Percentiles rank a stretch among this genome's conserved stretches.
phyloP scores from a whole-genome alignment of 495 filamentous ascomycete genomes.

The Echria macrotheca region DNA sequence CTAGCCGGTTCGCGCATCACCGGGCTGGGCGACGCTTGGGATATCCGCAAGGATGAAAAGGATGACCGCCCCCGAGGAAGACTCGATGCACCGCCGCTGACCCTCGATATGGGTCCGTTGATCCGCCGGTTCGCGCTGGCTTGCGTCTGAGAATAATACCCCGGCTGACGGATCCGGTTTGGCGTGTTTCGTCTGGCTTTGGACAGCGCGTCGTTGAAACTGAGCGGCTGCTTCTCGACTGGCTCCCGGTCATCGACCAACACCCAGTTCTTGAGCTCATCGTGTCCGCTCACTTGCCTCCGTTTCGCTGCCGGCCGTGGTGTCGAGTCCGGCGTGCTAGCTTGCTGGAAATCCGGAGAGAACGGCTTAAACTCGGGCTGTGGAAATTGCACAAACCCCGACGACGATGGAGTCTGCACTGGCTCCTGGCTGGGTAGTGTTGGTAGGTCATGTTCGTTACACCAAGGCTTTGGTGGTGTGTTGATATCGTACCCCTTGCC shows the following conservation, averaged over 20 bases:
- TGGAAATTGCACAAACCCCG: constrained; percentile 12
- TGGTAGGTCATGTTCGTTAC: constrained; percentile 25
- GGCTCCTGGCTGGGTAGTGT: constrained; percentile 19
- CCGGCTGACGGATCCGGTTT: neutral
- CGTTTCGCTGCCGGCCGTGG: constrained; percentile 46
- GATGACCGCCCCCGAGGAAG: constrained; percentile 22
- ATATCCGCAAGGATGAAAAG: constrained; percentile 30
- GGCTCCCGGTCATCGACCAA: constrained; percentile 56
- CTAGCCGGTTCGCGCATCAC: constrained; percentile 41
- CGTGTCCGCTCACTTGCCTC: constrained; percentile 42
- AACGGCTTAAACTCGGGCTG: constrained; percentile 15
- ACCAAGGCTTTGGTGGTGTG: constrained; percentile 24
- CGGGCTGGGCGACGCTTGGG: constrained; percentile 40
- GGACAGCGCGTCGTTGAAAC: constrained; percentile 16
- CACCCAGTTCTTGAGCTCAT: constrained; percentile 65
- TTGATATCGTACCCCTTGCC: constrained; percentile 59
- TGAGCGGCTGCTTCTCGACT: constrained; percentile 18
- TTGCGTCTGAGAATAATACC: constrained; percentile 17
- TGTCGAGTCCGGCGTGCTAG: constrained; percentile 36
- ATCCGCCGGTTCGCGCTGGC: constrained; percentile 30
- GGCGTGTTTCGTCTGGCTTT: constrained; percentile 10
- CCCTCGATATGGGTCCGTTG: constrained; percentile 32
- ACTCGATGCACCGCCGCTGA: constrained; percentile 19
- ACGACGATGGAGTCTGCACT: too few relatives aligned
- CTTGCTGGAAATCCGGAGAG: constrained; percentile 23